Base-by-base conservation (phyloP, 2,329 filamentous ascomycete species). In the Ophiobolus disseminans region DNA sequence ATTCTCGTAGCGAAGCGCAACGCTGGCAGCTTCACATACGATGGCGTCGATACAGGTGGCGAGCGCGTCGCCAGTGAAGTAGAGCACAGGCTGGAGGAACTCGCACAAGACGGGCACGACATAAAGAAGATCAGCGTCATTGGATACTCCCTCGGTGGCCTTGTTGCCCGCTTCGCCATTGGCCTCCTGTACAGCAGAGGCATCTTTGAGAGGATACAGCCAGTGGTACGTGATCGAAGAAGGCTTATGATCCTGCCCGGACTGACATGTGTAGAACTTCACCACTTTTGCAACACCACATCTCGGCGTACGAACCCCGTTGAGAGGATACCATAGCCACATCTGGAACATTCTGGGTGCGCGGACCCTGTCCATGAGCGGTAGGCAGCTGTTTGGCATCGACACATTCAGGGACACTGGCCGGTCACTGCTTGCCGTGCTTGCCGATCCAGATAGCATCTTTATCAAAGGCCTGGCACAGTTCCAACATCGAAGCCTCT, bases 141-240 rank as follows among this genome's bases (percentile, higher is more conserved):
- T 34, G 93, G 93, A 30, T 97, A 97, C 72, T 96, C 91, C 0
- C 80, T 97, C 1, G 93, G 93, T 36, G 93, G 93, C 0, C 78
- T 97, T 5, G 86, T 97, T 4, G 86, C 90, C 8, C 83, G 93
- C 50, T 97, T 96, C 76, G 88, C 90, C 2, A 82, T 96, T 47
- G 93, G 93, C 0, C 76, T 97, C 63, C 79, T 97, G 3, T 85
- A 92, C 62, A 86, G 89, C 45, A 89, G 88, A 63, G 91, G 91
- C 7, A 80, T 90, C 48, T 86, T 97, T 47, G 87, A 96, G 47
- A 81, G 81, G 48, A 80, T 97, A 20, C 82, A 91, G 67, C 93
- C 93, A 57, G 83, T 93, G 74, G 86, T 88, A 77, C 74, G 85
- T 86, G 1, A 17, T 30, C 26, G 21, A 16, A 21, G 19, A 20